phyloP scores from a whole-genome alignment of 306 rosid genomes.

The Ochetophila trinervis region DNA sequence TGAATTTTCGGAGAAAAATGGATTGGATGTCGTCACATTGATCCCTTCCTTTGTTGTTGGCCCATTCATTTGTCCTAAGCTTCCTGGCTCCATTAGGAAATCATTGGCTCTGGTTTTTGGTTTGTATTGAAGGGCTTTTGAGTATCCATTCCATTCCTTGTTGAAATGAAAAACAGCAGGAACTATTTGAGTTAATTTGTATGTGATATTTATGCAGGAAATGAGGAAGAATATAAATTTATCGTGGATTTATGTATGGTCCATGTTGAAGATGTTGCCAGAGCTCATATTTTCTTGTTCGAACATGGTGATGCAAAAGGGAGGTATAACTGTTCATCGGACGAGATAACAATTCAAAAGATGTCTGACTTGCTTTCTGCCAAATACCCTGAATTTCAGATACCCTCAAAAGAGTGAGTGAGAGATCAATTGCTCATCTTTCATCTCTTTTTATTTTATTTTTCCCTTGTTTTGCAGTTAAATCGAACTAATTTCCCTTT shows the following conservation, averaged over 20 bases:
- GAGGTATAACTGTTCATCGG: constrained; percentile 52
- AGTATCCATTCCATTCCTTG: background rate
- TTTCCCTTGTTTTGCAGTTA: background rate
- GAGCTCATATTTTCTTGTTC: constrained; percentile 58
- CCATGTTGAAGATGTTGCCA: constrained; percentile 59
- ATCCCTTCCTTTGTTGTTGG: constrained; percentile 51
- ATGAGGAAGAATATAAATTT: constrained; percentile 22
- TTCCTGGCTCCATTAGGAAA: constrained; percentile 31
- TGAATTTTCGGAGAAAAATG: constrained; percentile 47
- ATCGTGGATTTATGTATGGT: constrained; percentile 30
- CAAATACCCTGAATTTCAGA: constrained; percentile 50
- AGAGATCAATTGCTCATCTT: background rate
- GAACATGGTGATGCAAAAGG: constrained; percentile 56
- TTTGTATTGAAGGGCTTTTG: constrained; percentile 6
- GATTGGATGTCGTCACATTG: constrained; percentile 53
- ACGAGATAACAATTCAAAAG: constrained; percentile 25
- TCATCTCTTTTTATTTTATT: background rate
- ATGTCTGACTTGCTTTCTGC: constrained; percentile 27
- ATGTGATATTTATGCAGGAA: constrained; percentile 19
- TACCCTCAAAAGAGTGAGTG: constrained; percentile 46
- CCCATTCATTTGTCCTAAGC: constrained; percentile 59
- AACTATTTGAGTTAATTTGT: background rate
- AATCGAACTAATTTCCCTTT: background rate
- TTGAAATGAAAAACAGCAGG: background rate
- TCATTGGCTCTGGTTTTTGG: constrained; percentile 31